Conservation (phyloP, 441 rosid species). For the Hura crepitans region DNA sequence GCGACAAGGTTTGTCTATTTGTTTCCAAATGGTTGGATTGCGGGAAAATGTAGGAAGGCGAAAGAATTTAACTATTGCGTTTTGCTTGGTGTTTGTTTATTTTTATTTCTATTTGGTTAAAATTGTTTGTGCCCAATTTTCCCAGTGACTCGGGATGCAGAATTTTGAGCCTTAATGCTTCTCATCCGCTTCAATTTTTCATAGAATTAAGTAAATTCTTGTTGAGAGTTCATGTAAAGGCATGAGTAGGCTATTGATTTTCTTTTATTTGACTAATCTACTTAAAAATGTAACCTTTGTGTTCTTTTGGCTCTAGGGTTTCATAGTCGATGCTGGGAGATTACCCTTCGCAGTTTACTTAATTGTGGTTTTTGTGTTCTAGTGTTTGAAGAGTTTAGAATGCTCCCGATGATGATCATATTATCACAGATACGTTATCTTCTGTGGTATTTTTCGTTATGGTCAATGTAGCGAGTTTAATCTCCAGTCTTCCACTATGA, state of each 20-base stretch:
- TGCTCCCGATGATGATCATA: background rate
- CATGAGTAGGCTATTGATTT: background rate
- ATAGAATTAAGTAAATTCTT: background rate
- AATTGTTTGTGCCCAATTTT: background rate
- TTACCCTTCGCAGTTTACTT: no score
- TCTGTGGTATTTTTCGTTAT: background rate
- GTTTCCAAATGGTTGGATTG: background rate
- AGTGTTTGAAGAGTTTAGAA: no score
- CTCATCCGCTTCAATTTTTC: background rate
- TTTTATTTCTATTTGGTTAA: background rate
- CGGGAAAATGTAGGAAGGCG: background rate
- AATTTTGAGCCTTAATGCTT: background rate
- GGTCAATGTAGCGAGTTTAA: background rate
- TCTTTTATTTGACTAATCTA: no score
- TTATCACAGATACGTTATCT: background rate
- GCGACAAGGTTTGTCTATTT: conserved; percentile 18
- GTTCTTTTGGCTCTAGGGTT: no score
- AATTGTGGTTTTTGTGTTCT: no score
- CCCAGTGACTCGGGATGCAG: background rate
- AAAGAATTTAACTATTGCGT: background rate
- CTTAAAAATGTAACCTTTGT: background rate
- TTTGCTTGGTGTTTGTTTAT: background rate
- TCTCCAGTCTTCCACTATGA: background rate
- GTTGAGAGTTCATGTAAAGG: no score
- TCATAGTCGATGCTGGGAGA: no score